These are phyloP conservation scores for Wallacemonas sp. DNA, from an alignment of 208 protist genomes.

Conservation along the genomic window DNA sequence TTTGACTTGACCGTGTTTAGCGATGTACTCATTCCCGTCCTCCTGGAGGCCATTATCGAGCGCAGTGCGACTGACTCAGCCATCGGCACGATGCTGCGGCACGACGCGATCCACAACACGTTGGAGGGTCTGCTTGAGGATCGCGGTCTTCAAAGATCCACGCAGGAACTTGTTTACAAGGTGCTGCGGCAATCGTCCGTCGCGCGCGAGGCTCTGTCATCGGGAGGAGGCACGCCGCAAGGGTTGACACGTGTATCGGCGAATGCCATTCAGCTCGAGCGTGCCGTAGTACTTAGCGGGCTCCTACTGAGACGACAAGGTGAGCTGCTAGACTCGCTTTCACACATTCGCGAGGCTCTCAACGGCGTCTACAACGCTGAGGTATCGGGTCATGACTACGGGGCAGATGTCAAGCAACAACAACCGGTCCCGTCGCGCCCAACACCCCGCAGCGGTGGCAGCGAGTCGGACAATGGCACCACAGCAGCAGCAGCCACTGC, in stretches of 20 bases:
- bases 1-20: conserved; percentile 51
- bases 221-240: not conserved
- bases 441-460: no score
- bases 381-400: conserved; percentile 6
- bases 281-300: conserved; percentile 32
- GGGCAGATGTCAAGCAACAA: conserved; percentile 9
- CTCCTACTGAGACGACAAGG: conserved; percentile 29
- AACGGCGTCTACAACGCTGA: conserved; percentile 12
- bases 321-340: conserved; percentile 26
- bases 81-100: conserved; percentile 4
- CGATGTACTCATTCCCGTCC: conserved; percentile 49
- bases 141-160: conserved; percentile 30
- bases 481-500: conserved; percentile 27
- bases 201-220: conserved; percentile 17
- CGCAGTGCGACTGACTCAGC: not conserved
- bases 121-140: conserved; percentile 27
- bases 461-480: no score
- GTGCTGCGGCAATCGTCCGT: conserved; percentile 22
- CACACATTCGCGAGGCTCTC: conserved; percentile 17
- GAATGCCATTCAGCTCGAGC: conserved; percentile 18
- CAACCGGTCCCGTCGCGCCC: conserved; percentile 32
- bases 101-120: conserved; percentile 17
- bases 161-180: conserved; percentile 23
- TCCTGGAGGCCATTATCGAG: conserved; percentile 20
- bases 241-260: not conserved